These are phyloP conservation scores for Beauveria varroae DNA, from an alignment of 2,329 filamentous ascomycete genomes.

Conservation along the genomic window DNA sequence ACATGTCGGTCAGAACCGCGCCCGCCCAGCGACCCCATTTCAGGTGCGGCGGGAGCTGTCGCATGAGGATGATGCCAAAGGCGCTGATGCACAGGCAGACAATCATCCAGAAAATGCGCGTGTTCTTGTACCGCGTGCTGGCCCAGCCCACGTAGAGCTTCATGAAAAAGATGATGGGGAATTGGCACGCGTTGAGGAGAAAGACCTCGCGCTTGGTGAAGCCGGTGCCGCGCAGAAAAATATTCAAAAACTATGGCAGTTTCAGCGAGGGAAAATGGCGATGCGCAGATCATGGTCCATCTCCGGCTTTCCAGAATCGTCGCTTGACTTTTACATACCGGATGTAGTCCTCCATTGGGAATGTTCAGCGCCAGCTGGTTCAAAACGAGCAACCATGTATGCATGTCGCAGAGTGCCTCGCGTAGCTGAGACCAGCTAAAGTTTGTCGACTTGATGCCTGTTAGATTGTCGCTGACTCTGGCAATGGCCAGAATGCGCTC, in stretches of 20 bases:
- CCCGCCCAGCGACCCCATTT: constrained; percentile 8
- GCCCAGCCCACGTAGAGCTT: constrained; percentile 17
- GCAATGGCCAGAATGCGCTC: constrained; percentile 60
- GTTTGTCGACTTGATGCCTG: constrained; percentile 19
- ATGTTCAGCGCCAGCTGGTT: constrained; percentile 18
- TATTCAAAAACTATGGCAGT: constrained; percentile 17
- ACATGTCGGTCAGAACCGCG: background rate
- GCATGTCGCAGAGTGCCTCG: background rate
- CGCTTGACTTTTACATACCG: background rate
- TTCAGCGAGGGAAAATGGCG: background rate
- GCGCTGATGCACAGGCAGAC: constrained; percentile 16
- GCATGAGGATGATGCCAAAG: constrained; percentile 19
- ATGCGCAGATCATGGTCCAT: too few species aligned
- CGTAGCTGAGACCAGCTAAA: background rate
- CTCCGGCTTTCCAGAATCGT: too few species aligned
- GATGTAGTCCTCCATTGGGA: constrained; percentile 22
- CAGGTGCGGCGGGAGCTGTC: background rate
- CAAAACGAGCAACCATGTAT: constrained; percentile 14
- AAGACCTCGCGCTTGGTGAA: constrained; percentile 17
- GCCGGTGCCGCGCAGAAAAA: constrained; percentile 19
- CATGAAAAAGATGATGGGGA: constrained; percentile 17
- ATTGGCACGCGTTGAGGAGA: constrained; percentile 16
- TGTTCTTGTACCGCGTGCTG: constrained; percentile 18
- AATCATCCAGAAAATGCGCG: constrained; percentile 20
- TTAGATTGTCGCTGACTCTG: constrained; percentile 53